Evolutionary conservation across 441 rosid genomes (phyloP), one percentile per base, ranked within the genome.

Genomic region (Populus hybrid): DNA sequence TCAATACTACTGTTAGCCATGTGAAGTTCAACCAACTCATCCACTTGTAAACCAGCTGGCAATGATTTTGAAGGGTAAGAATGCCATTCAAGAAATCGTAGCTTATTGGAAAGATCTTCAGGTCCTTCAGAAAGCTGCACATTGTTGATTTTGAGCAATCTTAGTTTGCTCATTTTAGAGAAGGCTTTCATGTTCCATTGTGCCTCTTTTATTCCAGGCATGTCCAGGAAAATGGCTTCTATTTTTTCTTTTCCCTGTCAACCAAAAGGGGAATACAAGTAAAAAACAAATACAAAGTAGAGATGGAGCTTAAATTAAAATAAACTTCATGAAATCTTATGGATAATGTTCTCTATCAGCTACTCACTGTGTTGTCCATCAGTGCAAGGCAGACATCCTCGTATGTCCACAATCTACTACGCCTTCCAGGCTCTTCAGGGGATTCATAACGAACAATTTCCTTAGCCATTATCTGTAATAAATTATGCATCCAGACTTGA

Each of bases 391-490:
- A 11, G 2, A 65, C 30, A 61, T 83, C 80, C 8, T 78, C 30
- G 3, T 10, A 23, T 8, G 3, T 5, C 63, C 72, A 38, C 35
- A 83, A 38, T 69, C 81, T 71, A 67, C 81, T 80, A 2, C 78
- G 64, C n/a, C 64, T 66, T 16, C 78, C 80, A 11, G 70, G 80
- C 20, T 73, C 66, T 5, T 46, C 8, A 0, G 5, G 21, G 5
- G 18, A 14, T 71, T 77, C 70, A 23, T 34, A 3, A 16, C 78
- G 75, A 66, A 83, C 80, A 21, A 83, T 78, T 20, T 72, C 74
- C 67, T 68, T 32, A 20, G 78, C 86, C 86, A 83, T 78, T 50
- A 40, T 30, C 3, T 59, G 74, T n/a, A 81, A 21, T 53, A 83
- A 50, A 32, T 50, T 74, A 53, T 83, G 86, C 73, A 76, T 76